These are phyloP conservation scores for Boletus sp. DNA, from an alignment of 768 basidiomycete species.

Conservation along the genomic window DNA sequence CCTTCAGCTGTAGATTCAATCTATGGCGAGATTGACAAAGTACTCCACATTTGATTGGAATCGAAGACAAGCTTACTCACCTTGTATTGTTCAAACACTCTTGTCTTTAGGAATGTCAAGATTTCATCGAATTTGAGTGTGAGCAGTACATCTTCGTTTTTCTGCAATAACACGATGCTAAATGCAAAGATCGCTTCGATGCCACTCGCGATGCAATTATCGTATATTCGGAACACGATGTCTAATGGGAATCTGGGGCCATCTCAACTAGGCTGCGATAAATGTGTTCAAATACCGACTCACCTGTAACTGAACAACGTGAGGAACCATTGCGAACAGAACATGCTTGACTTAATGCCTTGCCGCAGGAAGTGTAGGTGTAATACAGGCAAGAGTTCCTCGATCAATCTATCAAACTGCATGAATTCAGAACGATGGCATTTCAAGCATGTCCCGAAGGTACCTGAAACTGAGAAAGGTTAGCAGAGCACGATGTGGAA, in stretches of 20 bases:
- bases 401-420: slow-evolving; percentile 91
- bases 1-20: slow-evolving; percentile 29
- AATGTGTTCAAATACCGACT: slow-evolving; percentile 16
- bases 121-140: slow-evolving; percentile 90
- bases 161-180: slow-evolving; percentile 80
- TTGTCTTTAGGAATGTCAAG: slow-evolving; percentile 75
- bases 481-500: neutral
- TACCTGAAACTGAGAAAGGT: slow-evolving; percentile 57
- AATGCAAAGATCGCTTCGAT: slow-evolving; percentile 98
- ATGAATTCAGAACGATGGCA: slow-evolving; percentile 15
- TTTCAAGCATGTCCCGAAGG: slow-evolving; percentile 8
- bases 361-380: slow-evolving; percentile 93
- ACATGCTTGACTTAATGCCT: slow-evolving; percentile 97
- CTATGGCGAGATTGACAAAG: slow-evolving; percentile 13
- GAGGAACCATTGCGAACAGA: slow-evolving; percentile 97
- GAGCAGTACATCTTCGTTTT: slow-evolving; percentile 80
- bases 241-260: slow-evolving; percentile 81
- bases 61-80: slow-evolving; percentile 23
- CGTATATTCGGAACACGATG: slow-evolving; percentile 94
- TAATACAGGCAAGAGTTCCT: slow-evolving; percentile 88
- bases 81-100: slow-evolving; percentile 82
- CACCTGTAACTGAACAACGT: slow-evolving; percentile 95
- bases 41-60: neutral
- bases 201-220: slow-evolving; percentile 94
- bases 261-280: neutral